These are phyloP conservation scores for Solanum hybrid DNA, from an alignment of 305 asterid species.

Conservation along the genomic window DNA sequence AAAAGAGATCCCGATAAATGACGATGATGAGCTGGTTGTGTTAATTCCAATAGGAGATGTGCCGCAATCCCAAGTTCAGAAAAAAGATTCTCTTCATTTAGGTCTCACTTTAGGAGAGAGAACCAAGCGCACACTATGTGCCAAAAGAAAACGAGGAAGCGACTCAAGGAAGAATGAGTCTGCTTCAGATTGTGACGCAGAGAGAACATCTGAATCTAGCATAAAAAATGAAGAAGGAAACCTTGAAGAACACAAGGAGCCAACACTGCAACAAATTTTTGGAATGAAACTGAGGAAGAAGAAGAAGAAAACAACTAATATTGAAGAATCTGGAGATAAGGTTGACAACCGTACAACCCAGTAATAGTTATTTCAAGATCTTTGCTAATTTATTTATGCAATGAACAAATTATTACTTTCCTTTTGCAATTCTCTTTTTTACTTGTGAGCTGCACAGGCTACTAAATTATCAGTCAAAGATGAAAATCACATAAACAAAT, in stretches of 20 bases:
- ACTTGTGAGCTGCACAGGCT: slow-evolving; percentile 10
- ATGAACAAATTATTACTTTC: neutral
- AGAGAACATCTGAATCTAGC: slow-evolving; percentile 16
- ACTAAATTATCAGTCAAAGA: neutral
- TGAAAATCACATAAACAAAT: slow-evolving; percentile 18
- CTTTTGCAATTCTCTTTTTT: neutral
- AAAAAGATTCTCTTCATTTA: slow-evolving; percentile 2
- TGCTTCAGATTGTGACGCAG: slow-evolving; percentile 9
- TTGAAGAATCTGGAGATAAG: slow-evolving; percentile 18
- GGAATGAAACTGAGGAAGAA: slow-evolving; percentile 15
- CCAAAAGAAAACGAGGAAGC: neutral
- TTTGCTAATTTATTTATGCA: neutral
- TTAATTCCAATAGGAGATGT: slow-evolving; percentile 9
- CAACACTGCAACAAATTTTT: slow-evolving; percentile 5
- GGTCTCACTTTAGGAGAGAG: neutral
- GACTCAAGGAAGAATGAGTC: slow-evolving; percentile 15
- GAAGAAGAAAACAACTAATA: neutral
- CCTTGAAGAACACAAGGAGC: slow-evolving; percentile 10
- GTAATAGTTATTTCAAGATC: slow-evolving; percentile 3
- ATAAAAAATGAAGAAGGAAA: slow-evolving; percentile 18
- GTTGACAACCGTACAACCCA: slow-evolving; percentile 11
- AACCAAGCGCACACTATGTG: neutral
- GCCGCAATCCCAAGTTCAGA: slow-evolving; percentile 15
- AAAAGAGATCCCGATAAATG: slow-evolving; percentile 12
- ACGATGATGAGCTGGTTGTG: neutral